A percentile compares a stretch with the other conserved stretches of the same genome.
Evolutionary conservation across 768 basidiomycete genomes (phyloP).

Genomic region (Serendipita sp.): DNA sequence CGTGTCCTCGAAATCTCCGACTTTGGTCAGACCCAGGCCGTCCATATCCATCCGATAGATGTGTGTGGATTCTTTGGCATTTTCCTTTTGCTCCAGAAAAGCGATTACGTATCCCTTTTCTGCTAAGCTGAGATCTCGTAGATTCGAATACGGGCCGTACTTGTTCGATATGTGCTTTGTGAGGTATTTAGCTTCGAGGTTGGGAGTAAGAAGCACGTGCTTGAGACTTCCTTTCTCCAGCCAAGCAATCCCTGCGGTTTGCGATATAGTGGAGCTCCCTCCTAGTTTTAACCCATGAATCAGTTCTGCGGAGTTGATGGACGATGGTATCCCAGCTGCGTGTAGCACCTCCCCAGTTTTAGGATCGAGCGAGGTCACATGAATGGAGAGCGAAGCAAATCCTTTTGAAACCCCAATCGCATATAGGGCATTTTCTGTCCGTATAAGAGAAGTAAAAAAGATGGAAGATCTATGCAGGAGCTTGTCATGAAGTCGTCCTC

Average conservation of each 20-base stretch:
- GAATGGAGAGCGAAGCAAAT: conserved; percentile 43
- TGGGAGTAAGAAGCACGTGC: conserved; percentile 35
- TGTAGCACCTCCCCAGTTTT: conserved; percentile 18
- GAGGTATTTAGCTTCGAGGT: conserved; percentile 29
- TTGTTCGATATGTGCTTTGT: conserved; percentile 24
- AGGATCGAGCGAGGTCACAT: conserved; percentile 45
- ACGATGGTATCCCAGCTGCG: conserved; percentile 16
- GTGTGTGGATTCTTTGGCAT: conserved; percentile 35
- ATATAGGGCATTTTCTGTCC: conserved; percentile 40
- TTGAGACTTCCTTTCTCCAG: conserved; percentile 29
- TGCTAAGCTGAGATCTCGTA: conserved; percentile 50
- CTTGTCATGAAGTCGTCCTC: neutral
- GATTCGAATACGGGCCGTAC: conserved; percentile 29
- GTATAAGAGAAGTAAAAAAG: conserved; percentile 45
- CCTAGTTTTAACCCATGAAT: neutral
- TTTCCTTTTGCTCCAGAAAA: conserved; percentile 17
- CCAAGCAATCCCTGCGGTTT: conserved; percentile 33
- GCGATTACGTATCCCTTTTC: conserved; percentile 45
- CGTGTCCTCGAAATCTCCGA: conserved; percentile 43
- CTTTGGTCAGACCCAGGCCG: conserved; percentile 23
- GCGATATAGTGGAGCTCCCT: neutral
- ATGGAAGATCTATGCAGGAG: conserved; percentile 36
- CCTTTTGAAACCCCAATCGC: conserved; percentile 38
- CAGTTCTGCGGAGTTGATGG: conserved; percentile 17
- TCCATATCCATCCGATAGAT: conserved; percentile 37